Conservation (phyloP, 192 early-diverging fungal genomes). For the Podila verticillata region DNA sequence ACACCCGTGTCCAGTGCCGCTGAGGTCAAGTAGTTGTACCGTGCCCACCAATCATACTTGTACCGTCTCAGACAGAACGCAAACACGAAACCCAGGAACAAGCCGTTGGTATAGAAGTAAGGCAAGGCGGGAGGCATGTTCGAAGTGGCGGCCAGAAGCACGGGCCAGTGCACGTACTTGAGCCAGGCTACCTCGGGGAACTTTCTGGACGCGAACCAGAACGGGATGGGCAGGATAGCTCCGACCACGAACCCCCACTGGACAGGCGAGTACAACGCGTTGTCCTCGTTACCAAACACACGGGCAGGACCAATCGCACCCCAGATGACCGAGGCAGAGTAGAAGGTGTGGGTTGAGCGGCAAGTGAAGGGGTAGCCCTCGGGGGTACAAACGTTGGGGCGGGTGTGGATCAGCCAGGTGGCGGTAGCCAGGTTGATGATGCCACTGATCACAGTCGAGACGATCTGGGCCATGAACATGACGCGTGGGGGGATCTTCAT, state of each 20-base stretch:
- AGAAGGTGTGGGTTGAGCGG: conserved; percentile 59
- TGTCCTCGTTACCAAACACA: conserved; percentile 57
- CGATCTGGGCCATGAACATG: conserved; percentile 67
- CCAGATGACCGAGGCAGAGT: conserved; percentile 73
- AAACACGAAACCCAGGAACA: no score
- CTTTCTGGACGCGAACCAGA: no score
- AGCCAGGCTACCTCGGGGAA: no score
- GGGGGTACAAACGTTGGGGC: conserved; percentile 46
- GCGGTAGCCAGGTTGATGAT: conserved; percentile 59
- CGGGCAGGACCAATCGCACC: conserved; percentile 73
- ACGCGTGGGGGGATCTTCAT: conserved; percentile 69
- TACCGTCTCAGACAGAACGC: no score
- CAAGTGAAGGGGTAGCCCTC: conserved; percentile 55
- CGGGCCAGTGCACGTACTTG: conserved; percentile 67
- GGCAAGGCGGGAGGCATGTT: conserved; percentile 5
- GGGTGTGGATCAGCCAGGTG: conserved; percentile 49
- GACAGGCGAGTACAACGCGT: conserved; percentile 5
- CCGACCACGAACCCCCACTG: background rate
- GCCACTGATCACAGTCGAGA: conserved; percentile 62
- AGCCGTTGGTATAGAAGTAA: no score
- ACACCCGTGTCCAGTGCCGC: conserved; percentile 70
- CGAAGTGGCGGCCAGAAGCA: no score
- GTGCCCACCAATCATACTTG: no score
- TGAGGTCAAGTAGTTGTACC: no score
- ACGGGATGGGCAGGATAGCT: no score